Base-by-base conservation (phyloP, 1,139 yeast genomes). In the Nakaseomyces kungkrabaensis region DNA sequence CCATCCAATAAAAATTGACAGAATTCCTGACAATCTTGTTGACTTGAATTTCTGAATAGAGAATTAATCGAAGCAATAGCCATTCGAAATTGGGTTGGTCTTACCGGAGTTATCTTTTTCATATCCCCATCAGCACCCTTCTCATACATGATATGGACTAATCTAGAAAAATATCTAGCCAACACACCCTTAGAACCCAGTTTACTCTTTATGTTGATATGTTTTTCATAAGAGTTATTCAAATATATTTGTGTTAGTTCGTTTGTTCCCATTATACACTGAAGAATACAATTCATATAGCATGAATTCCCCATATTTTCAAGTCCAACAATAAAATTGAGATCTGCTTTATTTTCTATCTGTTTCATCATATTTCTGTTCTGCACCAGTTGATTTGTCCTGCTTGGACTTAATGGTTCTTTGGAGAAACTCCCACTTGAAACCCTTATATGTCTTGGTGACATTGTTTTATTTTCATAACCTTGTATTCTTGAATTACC, bases 11-110 rank as follows among this genome's bases (percentile, higher is more conserved):
- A 62, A 60, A 87, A 88, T 48, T 85, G 85, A 55, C 90, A 72
- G 62, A 89, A 88, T 63, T 92, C 97, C 50, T 88, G 88, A 56
- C 95, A 86, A 66, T 90, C 97, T 63, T 92, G 97, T 67, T 90
- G 97, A 51, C 86, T 89, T 56, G 69, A 72, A 5, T 84, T 81
- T 4, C 77, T 76, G 67, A 85, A 86, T 25, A 78, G 76, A 0
- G 82, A 78, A 10, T 86, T 78, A 29, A 83, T 67, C 1, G 79
- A 72, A 0, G 94, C 95, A 41, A 81, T 72, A 8, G 82, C 75
- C 49, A 71, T 71, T 60, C 84, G 83, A 60, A 85, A 77, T 13
- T 74, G 73, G 24, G 54, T 29, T 5, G 63, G 61, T 33, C 51
- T 52, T 3, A 55, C 56, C 6, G 56, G 54, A 4, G 47, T 46